These are phyloP conservation scores for Prunus armeniaca DNA, from an alignment of 306 rosid genomes.

Conservation along the genomic window DNA sequence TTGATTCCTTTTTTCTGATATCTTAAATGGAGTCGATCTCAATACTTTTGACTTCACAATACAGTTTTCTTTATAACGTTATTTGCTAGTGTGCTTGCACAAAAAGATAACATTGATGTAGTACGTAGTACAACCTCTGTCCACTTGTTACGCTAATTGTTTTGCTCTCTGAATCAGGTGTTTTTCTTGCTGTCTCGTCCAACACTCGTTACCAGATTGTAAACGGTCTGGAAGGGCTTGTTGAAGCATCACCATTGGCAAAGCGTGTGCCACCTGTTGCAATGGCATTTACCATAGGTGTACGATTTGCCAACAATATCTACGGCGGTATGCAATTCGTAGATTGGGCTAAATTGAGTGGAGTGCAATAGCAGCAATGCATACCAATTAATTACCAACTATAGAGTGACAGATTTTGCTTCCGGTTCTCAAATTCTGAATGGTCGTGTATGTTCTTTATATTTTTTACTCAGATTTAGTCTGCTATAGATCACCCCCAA, in stretches of 20 bases:
- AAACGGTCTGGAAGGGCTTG: slow-evolving; percentile 74
- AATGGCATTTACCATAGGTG: slow-evolving; percentile 79
- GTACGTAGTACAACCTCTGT: too few species aligned
- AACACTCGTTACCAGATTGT: slow-evolving; percentile 83
- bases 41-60: too few species aligned
- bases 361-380: slow-evolving; percentile 52
- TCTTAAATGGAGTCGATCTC: neutral
- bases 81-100: neutral
- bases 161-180: slow-evolving; percentile 45
- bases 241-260: slow-evolving; percentile 73
- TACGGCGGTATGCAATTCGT: slow-evolving; percentile 96
- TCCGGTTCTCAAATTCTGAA: neutral
- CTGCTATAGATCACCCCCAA: neutral
- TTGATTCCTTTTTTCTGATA: neutral
- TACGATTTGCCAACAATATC: slow-evolving; percentile 84
- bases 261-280: slow-evolving; percentile 81
- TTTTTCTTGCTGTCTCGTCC: slow-evolving; percentile 89
- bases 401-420: neutral
- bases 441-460: neutral
- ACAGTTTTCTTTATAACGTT: too few species aligned
- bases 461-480: neutral
- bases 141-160: neutral
- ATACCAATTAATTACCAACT: neutral
- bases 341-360: slow-evolving; percentile 94
- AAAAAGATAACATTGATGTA: neutral